Evolutionary conservation across 2,329 filamentous ascomycete genomes (phyloP), one percentile per base, ranked within the genome.

Genomic region (Zymoseptoria tritici): DNA sequence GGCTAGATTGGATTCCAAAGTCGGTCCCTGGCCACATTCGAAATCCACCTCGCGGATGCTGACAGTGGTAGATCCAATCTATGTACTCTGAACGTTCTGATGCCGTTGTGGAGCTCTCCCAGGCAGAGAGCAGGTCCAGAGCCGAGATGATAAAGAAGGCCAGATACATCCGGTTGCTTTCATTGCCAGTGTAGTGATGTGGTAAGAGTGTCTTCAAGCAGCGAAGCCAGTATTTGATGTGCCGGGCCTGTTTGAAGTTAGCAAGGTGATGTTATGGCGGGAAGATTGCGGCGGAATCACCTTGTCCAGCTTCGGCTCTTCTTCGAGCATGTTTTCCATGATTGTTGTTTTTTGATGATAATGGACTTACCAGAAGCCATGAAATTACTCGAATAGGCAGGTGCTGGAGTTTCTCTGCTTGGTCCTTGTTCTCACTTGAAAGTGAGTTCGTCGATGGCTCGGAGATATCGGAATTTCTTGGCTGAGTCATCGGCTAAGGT

Each of bases 141-240:
- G 91, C 90, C 7, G 90, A 88, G 68, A 97, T 78, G 66, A 88
- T 92, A 79, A 99, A 96, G 79, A 88, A 96, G 66, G 86, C 91
- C 57, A 97, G 85, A 4, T 88, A 89, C 79, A 97, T 88, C 69
- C 94, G 91, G 69, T 88, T 93, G 67, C 91, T 91, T 77, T 99
- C 94, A 73, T 89, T 94, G 72, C 86, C 82, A 16, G 90, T 95
- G 78, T 97, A 99, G 63, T 85, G 81, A 52, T 86, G 82, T 0
- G 94, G 94, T 6, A 99, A 85, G 62, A 88, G 83, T 22, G 87
- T 88, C 72, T 88, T 88, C 65, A 94, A 83, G 73, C 93, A 97
- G 72, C 92, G 87, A 66, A 91, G 84, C 87, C 92, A 99, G 82
- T 97, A 99, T 72, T 88, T 90, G 72, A 94, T 80, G 74, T 99